These are phyloP conservation scores for Tuber melanosporum DNA, from an alignment of 495 filamentous ascomycete species.

Conservation along the genomic window DNA sequence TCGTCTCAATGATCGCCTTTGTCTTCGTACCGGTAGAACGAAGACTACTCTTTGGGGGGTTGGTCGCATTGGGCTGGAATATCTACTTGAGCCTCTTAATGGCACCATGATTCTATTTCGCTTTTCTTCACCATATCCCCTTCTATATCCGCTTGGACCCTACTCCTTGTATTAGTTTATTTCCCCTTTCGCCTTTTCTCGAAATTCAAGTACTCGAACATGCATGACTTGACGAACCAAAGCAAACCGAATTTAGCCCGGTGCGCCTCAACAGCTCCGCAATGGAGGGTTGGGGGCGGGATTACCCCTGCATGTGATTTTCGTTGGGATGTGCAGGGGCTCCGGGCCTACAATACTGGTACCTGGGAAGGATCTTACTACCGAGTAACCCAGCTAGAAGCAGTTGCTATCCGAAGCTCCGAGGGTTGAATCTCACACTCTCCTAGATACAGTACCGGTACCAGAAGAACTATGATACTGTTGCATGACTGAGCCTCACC, in stretches of 20 bases:
- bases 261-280: neutral
- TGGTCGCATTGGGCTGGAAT: conserved; percentile 80
- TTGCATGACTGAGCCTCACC: too few species aligned
- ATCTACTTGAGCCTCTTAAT: conserved; percentile 70
- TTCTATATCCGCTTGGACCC: neutral
- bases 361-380: too few species aligned
- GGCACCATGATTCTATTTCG: neutral
- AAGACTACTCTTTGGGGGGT: conserved; percentile 67
- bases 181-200: neutral
- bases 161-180: neutral
- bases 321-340: neutral
- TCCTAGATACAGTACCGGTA: too few species aligned
- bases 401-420: too few species aligned
- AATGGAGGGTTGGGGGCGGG: neutral
- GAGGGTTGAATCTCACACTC: too few species aligned
- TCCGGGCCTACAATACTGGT: too few species aligned
- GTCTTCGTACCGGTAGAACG: conserved; percentile 69
- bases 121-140: neutral
- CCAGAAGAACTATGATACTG: too few species aligned
- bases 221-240: neutral
- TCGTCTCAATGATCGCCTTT: conserved; percentile 74
- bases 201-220: neutral
- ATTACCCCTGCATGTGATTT: neutral
- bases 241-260: neutral
- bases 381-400: too few species aligned